These are phyloP conservation scores for Monosporascus cannonballus DNA, from an alignment of 2,329 filamentous ascomycete genomes.

Conservation along the genomic window DNA sequence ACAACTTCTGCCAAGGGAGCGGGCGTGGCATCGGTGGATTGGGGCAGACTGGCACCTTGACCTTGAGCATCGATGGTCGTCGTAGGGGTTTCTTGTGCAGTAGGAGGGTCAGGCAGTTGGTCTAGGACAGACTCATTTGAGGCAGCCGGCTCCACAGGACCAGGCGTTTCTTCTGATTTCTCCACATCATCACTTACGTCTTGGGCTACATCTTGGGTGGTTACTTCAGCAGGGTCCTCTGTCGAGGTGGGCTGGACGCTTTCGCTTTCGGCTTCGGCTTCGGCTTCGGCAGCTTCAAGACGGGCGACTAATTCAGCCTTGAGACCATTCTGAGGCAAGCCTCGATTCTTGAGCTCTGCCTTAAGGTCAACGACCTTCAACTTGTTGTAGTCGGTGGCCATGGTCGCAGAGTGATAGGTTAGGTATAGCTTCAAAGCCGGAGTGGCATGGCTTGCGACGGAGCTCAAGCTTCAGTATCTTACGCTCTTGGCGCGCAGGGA, in stretches of 20 bases:
- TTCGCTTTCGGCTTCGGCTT: slow-evolving; percentile 5
- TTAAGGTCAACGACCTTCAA: slow-evolving; percentile 72
- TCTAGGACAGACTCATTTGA: slow-evolving; percentile 1
- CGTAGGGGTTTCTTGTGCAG: slow-evolving; percentile 8
- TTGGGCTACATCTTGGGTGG: neutral
- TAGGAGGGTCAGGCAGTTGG: slow-evolving; percentile 13
- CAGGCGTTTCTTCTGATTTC: neutral
- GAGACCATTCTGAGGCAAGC: slow-evolving; percentile 62
- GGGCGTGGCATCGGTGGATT: slow-evolving; percentile 12
- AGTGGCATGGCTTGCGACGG: slow-evolving; percentile 12
- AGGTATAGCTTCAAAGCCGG: slow-evolving; percentile 3
- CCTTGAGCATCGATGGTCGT: slow-evolving; percentile 6
- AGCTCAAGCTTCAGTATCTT: neutral
- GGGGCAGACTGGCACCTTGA: slow-evolving; percentile 1
- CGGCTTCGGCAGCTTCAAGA: slow-evolving; percentile 32
- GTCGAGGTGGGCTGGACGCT: slow-evolving; percentile 5
- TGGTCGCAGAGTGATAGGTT: slow-evolving; percentile 20
- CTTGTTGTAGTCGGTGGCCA: slow-evolving; percentile 46
- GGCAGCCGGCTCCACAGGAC: neutral
- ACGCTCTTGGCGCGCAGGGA: too few relatives aligned
- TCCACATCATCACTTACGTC: neutral
- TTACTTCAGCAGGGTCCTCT: neutral
- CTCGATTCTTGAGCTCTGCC: slow-evolving; percentile 65
- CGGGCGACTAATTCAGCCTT: slow-evolving; percentile 67
- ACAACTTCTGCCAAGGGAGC: slow-evolving; percentile 21